Conservation (phyloP, 2,329 filamentous ascomycete species). For the Fusarium foetens region DNA sequence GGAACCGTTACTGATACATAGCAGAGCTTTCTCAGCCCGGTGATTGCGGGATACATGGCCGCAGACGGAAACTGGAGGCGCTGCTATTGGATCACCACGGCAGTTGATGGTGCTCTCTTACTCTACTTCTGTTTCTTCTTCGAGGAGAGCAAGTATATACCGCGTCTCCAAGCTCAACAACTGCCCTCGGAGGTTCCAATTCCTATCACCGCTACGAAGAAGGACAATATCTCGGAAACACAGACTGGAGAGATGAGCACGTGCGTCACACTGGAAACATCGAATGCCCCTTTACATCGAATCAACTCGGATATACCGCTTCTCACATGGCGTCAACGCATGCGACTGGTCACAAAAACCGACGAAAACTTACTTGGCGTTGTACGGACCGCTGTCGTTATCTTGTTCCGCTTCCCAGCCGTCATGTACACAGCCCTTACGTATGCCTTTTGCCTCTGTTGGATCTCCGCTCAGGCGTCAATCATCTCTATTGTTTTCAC, state of each 20-base stretch:
- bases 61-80: conserved; percentile 39
- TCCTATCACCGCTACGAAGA: background rate
- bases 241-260: background rate
- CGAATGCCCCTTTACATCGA: background rate
- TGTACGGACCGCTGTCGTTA: conserved; percentile 1
- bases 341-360: conserved; percentile 27
- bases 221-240: background rate
- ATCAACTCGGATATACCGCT: conserved; percentile 8
- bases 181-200: background rate
- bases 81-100: conserved; percentile 40
- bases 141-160: conserved; percentile 46
- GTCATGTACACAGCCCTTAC: conserved; percentile 51
- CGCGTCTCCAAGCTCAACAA: conserved; percentile 7
- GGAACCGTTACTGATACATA: background rate
- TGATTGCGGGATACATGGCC: conserved; percentile 45
- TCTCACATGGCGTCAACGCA: conserved; percentile 8
- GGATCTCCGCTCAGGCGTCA: conserved; percentile 46
- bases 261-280: background rate
- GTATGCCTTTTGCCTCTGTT: conserved; percentile 50
- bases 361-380: conserved; percentile 22
- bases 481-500: background rate
- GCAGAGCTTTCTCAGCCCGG: conserved; percentile 40
- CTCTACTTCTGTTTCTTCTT: conserved; percentile 34
- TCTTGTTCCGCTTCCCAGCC: conserved; percentile 45
- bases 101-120: conserved; percentile 19